Percentiles rank a stretch among this genome's conserved stretches.
Conservation (phyloP, 305 asterid genomes). For the Fraxinus platypoda region DNA sequence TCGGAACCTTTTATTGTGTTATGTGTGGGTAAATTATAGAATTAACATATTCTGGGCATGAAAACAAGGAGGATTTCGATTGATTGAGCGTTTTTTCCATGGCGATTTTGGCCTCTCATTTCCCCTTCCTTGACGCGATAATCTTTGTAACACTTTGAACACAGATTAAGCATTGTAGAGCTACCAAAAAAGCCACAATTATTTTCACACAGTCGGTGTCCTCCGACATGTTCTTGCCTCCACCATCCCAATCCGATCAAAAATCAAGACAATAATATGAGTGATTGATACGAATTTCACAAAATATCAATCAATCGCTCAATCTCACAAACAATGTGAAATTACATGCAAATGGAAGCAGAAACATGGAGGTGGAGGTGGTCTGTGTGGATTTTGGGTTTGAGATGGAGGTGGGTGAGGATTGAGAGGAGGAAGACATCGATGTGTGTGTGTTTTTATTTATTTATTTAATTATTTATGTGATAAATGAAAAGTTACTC, state of each 20-base stretch:
- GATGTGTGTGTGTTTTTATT: no score
- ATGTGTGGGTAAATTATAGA: neutral
- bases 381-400: no score
- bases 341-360: constrained; percentile 15
- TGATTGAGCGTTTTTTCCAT: constrained; percentile 27
- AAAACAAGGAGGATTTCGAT: constrained; percentile 4
- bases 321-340: neutral
- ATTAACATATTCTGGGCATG: neutral
- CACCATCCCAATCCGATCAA: constrained; percentile 28
- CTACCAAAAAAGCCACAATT: constrained; percentile 55
- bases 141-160: constrained; percentile 53
- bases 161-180: constrained; percentile 41
- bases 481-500: no score
- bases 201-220: constrained; percentile 44
- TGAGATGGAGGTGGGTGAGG: no score
- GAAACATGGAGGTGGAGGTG: neutral
- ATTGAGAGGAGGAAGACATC: no score
- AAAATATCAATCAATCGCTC: constrained; percentile 31
- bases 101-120: constrained; percentile 29
- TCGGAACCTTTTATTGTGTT: neutral
- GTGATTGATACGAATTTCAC: constrained; percentile 28
- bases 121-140: constrained; percentile 32
- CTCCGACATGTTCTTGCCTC: constrained; percentile 47
- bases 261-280: neutral
- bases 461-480: no score